Evolutionary conservation across 2,329 filamentous ascomycete genomes (phyloP).

Genomic region (Neofusicoccum kwambonambiense): DNA sequence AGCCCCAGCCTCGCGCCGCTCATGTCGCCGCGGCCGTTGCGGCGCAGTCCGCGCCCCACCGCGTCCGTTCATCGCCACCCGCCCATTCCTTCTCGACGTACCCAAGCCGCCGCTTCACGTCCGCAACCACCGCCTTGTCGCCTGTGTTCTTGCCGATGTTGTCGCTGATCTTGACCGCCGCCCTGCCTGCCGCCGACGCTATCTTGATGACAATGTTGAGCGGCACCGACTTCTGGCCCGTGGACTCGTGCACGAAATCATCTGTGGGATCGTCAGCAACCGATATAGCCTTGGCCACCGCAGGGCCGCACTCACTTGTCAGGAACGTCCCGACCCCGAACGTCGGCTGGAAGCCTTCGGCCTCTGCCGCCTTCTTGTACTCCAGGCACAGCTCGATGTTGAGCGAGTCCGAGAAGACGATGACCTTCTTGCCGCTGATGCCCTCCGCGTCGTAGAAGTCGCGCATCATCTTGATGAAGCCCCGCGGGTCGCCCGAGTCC

Average conservation of each 20-base stretch:
- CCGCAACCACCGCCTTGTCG: conserved; percentile 71
- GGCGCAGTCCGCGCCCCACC: conserved; percentile 61
- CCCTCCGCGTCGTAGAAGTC: conserved; percentile 75
- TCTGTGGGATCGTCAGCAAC: conserved; percentile 46
- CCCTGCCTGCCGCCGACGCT: conserved; percentile 74
- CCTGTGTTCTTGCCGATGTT: conserved; percentile 95
- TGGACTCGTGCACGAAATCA: conserved; percentile 71
- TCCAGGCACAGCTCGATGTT: conserved; percentile 87
- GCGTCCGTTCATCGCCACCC: conserved; percentile 75
- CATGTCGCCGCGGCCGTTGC: background rate
- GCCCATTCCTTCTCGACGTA: conserved; percentile 85
- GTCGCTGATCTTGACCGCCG: conserved; percentile 85
- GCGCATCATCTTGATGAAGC: conserved; percentile 76
- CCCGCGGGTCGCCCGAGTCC: conserved; percentile 81
- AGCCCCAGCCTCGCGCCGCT: too few species aligned
- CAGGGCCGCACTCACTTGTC: conserved; percentile 59
- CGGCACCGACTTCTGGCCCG: conserved; percentile 77
- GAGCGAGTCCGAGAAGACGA: conserved; percentile 94
- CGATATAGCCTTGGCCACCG: background rate
- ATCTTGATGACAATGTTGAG: conserved; percentile 99
- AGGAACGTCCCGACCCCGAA: conserved; percentile 96
- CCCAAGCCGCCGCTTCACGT: conserved; percentile 81
- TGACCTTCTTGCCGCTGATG: conserved; percentile 77
- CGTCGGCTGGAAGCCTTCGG: conserved; percentile 75
- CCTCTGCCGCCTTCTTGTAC: conserved; percentile 82